phyloP scores from a whole-genome alignment of 352 stramenopile genomes.

The Aphanomyces invadans region DNA sequence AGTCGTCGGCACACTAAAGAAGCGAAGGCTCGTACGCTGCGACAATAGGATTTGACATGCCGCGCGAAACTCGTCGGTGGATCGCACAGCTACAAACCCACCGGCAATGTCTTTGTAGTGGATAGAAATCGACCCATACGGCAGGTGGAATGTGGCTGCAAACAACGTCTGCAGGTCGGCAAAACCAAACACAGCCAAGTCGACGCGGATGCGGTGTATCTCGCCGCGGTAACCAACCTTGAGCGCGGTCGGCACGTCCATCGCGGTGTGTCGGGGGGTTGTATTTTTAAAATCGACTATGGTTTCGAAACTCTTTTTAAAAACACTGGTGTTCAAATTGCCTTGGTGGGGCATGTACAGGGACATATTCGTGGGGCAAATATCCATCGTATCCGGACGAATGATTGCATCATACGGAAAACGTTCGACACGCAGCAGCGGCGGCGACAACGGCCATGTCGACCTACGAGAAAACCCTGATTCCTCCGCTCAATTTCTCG shows the following conservation, averaged over 20 bases:
- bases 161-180: constrained; percentile 47
- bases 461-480: constrained; percentile 82
- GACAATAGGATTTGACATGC: constrained; percentile 45
- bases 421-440: too few species aligned
- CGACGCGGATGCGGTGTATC: constrained; percentile 68
- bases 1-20: constrained; percentile 48
- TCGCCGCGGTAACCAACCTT: constrained; percentile 81
- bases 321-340: too few species aligned
- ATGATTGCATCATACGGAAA: too few species aligned
- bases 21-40: constrained; percentile 48
- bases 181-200: constrained; percentile 47
- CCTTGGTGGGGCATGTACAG: too few species aligned
- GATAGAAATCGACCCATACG: constrained; percentile 43
- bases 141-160: constrained; percentile 47
- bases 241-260: constrained; percentile 34
- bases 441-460: too few species aligned
- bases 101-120: constrained; percentile 78
- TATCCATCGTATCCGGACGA: not conserved
- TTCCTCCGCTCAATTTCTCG: constrained; percentile 85
- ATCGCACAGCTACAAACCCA: constrained; percentile 62
- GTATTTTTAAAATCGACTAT: too few species aligned
- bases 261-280: too few species aligned
- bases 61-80: constrained; percentile 55
- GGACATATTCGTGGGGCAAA: too few species aligned
- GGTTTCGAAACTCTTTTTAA: too few species aligned